phyloP scores from a whole-genome alignment of 306 rosid species.

The Cicer judaicum region DNA sequence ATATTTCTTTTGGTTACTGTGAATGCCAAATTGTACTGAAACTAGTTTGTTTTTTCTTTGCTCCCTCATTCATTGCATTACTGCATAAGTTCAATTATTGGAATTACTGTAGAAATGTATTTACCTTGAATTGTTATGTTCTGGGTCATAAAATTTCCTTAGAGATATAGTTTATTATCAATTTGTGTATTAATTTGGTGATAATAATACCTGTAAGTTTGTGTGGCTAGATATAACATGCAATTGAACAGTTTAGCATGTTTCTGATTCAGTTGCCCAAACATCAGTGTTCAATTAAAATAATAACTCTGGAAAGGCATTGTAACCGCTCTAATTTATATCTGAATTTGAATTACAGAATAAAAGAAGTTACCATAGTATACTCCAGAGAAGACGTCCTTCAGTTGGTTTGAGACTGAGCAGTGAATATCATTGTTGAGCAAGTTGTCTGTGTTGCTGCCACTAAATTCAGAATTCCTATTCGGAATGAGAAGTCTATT shows the following conservation, averaged over 20 bases:
- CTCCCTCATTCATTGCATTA: constrained; percentile 7
- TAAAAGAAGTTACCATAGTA: constrained; percentile 55
- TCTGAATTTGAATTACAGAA: constrained; percentile 25
- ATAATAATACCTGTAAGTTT: not conserved
- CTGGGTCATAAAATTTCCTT: not conserved
- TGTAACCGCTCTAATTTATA: constrained; percentile 21
- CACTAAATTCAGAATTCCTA: constrained; percentile 46
- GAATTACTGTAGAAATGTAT: constrained; percentile 16
- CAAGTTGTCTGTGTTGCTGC: constrained; percentile 47
- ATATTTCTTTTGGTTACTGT: constrained; percentile 1
- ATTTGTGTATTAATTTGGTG: constrained; percentile 2
- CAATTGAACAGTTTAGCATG: constrained; percentile 21
- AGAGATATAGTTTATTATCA: constrained; percentile 9
- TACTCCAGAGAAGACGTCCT: constrained; percentile 51
- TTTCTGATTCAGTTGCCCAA: constrained; percentile 27
- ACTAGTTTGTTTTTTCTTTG: not conserved
- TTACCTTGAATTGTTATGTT: constrained; percentile 21
- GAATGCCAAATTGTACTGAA: constrained; percentile 15
- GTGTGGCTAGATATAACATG: constrained; percentile 35
- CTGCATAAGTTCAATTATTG: not conserved
- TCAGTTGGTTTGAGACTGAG: constrained; percentile 50
- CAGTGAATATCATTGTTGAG: constrained; percentile 44
- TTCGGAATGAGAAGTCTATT: constrained; percentile 45
- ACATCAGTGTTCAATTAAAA: constrained; percentile 23
- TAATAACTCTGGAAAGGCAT: constrained; percentile 29